These are phyloP conservation scores for Monosporozyma siamensis DNA, from an alignment of 805 yeast genomes.

Conservation along the genomic window DNA sequence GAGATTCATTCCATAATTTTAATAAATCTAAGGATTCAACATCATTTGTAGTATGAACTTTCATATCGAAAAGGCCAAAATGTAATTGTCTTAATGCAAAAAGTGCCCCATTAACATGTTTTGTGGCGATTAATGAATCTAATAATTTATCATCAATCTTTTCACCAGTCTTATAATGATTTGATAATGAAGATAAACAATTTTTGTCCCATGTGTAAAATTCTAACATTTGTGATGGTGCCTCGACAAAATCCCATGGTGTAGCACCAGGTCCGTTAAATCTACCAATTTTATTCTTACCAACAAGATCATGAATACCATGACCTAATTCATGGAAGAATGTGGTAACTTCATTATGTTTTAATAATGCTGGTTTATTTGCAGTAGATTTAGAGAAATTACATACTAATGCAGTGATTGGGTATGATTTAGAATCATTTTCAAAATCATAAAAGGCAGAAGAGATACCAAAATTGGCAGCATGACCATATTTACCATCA, in stretches of 20 bases:
- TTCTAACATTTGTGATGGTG: constrained; percentile 85
- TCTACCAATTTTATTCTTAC: constrained; percentile 52
- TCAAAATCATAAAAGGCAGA: constrained; percentile 44
- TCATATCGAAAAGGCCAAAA: constrained; percentile 72
- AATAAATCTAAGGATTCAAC: constrained; percentile 40
- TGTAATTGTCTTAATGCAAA: constrained; percentile 66
- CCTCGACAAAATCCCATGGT: constrained; percentile 81
- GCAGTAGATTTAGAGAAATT: constrained; percentile 70
- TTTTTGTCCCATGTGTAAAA: constrained; percentile 76
- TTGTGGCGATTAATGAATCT: constrained; percentile 49
- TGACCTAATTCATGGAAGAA: constrained; percentile 88
- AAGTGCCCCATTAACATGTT: constrained; percentile 70
- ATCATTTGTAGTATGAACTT: constrained; percentile 48
- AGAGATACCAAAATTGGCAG: constrained; percentile 66
- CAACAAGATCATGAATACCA: constrained; percentile 72
- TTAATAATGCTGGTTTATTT: constrained; percentile 62
- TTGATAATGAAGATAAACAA: constrained; percentile 49
- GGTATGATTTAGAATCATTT: constrained; percentile 45
- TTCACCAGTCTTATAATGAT: constrained; percentile 56
- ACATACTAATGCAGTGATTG: constrained; percentile 74
- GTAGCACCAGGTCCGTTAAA: constrained; percentile 70
- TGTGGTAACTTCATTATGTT: constrained; percentile 71
- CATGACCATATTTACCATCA: constrained; percentile 81
- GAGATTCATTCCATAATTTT: constrained; percentile 53
- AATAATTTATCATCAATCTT: constrained; percentile 49